Conservation (phyloP, 495 filamentous ascomycete genomes). For the Neurospora discreta region DNA sequence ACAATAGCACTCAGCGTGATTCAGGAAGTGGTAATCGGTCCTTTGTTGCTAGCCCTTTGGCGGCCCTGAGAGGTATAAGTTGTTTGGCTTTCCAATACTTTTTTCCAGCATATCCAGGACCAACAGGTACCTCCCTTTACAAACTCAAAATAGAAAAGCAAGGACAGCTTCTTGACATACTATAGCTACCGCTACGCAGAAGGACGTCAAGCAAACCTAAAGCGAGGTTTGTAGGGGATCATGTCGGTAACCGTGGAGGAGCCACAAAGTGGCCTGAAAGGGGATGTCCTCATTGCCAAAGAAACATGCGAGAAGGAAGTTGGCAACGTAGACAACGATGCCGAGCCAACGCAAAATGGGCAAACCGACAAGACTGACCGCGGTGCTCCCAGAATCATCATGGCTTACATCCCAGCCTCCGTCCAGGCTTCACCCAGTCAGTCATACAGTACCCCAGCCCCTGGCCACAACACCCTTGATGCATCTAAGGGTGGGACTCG, state of each 20-base stretch:
- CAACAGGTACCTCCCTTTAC: background rate
- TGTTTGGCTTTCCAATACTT: background rate
- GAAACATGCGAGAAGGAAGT: background rate
- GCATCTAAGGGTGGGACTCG: background rate
- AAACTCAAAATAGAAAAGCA: background rate
- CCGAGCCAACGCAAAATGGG: background rate
- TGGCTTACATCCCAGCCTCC: background rate
- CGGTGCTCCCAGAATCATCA: background rate
- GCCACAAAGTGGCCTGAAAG: background rate
- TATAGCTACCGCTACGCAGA: background rate
- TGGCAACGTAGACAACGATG: background rate
- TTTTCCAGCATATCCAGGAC: background rate
- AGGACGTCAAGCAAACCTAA: background rate
- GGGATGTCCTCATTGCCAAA: background rate
- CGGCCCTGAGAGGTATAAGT: background rate
- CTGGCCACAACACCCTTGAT: background rate
- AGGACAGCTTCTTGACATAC: background rate
- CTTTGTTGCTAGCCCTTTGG: background rate
- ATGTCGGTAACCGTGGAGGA: background rate
- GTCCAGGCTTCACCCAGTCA: background rate
- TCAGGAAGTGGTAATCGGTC: background rate
- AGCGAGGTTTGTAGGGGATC: background rate
- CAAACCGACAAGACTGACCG: background rate
- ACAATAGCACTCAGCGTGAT: background rate
- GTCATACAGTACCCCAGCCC: background rate